A percentile compares a stretch with the other conserved stretches of the same genome.
phyloP scores from a whole-genome alignment of 441 rosid genomes.

The Adansonia rubrostipa region DNA sequence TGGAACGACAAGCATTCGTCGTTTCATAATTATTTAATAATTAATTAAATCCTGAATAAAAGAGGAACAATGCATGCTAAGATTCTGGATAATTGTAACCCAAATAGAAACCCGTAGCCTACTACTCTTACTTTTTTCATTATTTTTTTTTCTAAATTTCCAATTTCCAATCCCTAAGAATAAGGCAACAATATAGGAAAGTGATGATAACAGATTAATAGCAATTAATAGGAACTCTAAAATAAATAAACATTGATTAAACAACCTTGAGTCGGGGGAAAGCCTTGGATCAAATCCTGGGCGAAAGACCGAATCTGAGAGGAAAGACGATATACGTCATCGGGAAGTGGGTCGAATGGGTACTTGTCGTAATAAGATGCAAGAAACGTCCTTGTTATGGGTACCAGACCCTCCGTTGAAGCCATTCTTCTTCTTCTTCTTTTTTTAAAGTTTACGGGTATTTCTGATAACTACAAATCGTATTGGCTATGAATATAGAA shows the following conservation, averaged over 20 bases:
- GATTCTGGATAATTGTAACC: conserved; percentile 14
- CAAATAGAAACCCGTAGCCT: conserved; percentile 11
- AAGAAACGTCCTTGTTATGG: conserved; percentile 77
- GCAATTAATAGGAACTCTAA: not conserved
- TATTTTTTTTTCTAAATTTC: not conserved
- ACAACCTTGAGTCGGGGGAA: conserved; percentile 68
- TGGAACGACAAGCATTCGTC: not conserved
- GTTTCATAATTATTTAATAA: not conserved
- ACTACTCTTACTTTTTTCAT: not conserved
- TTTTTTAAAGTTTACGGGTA: not conserved
- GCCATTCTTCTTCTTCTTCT: conserved; percentile 42
- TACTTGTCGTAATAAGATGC: conserved; percentile 80
- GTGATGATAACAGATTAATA: not conserved
- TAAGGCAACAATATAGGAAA: conserved; percentile 8
- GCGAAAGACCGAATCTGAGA: conserved; percentile 65
- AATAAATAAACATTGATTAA: not conserved
- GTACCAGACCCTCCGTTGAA: conserved; percentile 84
- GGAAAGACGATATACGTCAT: conserved; percentile 67
- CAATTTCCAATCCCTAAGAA: conserved; percentile 4
- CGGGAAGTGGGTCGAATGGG: conserved; percentile 72
- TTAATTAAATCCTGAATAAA: not conserved
- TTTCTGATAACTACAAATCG: not conserved
- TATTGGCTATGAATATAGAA: not conserved
- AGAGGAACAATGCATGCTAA: not conserved
- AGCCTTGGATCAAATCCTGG: conserved; percentile 52